phyloP scores from a whole-genome alignment of 257 asterid species.

The Solanum infundibuliforme region DNA sequence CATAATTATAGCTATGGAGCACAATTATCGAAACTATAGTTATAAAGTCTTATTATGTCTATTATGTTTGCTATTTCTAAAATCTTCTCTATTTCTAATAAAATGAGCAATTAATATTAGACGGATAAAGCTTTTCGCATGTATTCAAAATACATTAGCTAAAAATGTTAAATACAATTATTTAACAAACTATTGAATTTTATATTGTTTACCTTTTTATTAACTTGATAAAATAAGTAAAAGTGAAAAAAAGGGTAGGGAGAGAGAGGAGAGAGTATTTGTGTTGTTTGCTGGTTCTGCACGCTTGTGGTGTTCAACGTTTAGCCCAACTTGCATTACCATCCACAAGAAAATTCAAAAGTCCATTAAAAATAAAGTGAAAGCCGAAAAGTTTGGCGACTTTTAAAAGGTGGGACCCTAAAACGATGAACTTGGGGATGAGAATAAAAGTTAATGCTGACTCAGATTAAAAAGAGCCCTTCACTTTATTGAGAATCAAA shows the following conservation, averaged over 20 bases:
- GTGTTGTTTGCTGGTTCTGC: not conserved
- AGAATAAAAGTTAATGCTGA: conserved; percentile 18
- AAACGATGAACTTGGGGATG: not conserved
- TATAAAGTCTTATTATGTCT: too few relatives aligned
- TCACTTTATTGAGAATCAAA: conserved; percentile 33
- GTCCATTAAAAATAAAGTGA: not conserved
- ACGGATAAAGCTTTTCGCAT: too few relatives aligned
- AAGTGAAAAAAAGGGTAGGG: not conserved
- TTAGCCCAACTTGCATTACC: not conserved
- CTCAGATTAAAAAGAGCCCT: conserved; percentile 32
- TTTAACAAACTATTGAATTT: too few relatives aligned
- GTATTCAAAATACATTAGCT: too few relatives aligned
- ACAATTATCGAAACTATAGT: too few relatives aligned
- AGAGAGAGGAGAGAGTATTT: not conserved
- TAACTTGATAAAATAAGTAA: too few relatives aligned
- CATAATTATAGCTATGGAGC: too few relatives aligned
- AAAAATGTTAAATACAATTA: too few relatives aligned
- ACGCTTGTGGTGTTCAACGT: not conserved
- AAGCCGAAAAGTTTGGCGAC: conserved; percentile 27
- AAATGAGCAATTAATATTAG: too few relatives aligned
- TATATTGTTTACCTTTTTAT: too few relatives aligned
- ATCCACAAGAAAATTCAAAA: not conserved
- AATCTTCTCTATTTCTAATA: too few relatives aligned
- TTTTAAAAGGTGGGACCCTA: conserved; percentile 13
- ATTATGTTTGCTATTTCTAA: too few relatives aligned